phyloP scores from a whole-genome alignment of 1,284 basidiomycete species.

The Gomphus sp. region DNA sequence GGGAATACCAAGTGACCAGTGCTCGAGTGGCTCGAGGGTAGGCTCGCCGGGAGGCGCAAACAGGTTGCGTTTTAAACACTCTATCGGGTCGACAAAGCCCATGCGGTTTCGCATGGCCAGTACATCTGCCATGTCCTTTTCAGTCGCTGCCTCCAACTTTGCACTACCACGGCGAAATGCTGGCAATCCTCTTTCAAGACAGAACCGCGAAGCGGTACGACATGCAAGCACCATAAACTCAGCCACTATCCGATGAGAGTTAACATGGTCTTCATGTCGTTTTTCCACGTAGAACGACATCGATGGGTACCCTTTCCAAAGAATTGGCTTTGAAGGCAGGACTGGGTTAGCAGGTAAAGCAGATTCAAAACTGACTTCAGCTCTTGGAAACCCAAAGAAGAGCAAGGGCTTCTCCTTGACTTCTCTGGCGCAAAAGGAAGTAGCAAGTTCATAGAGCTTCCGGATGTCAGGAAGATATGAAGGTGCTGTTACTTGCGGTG shows the following conservation, averaged over 20 bases:
- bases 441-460: conserved; percentile 27
- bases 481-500: conserved; percentile 1
- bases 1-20: conserved; percentile 66
- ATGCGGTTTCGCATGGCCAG: conserved; percentile 29
- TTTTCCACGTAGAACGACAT: conserved; percentile 35
- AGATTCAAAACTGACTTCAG: conserved; percentile 18
- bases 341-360: conserved; percentile 19
- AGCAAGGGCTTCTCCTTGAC: conserved; percentile 16
- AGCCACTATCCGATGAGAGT: conserved; percentile 33
- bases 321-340: conserved; percentile 25
- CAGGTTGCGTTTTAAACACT: conserved; percentile 24
- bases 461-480: conserved; percentile 28
- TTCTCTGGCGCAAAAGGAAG: conserved; percentile 19
- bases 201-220: conserved; percentile 69
- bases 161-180: conserved; percentile 53
- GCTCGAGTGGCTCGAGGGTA: conserved; percentile 45
- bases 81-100: conserved; percentile 32
- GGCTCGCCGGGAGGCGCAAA: conserved; percentile 32
- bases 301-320: conserved; percentile 51
- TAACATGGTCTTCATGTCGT: not conserved
- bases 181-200: conserved; percentile 51
- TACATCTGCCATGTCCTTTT: conserved; percentile 17
- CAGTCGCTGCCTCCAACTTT: conserved; percentile 28
- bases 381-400: conserved; percentile 17
- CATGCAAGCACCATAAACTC: conserved; percentile 85